Conservation (phyloP, 2,329 filamentous ascomycete genomes). For the Albophoma yamanashiensis region DNA sequence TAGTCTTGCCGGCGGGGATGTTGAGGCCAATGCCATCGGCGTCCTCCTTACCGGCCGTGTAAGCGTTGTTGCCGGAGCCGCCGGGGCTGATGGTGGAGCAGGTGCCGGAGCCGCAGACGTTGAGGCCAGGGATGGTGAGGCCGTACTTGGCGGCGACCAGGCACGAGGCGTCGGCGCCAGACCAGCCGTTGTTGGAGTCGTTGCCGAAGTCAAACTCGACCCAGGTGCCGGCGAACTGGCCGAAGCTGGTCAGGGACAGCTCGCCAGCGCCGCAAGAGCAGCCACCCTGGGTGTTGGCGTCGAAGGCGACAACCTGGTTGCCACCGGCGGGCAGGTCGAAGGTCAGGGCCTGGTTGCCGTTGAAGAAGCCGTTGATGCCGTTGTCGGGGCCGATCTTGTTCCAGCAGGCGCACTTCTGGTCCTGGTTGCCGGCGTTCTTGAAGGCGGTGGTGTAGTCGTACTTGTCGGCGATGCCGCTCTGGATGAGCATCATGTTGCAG, state of each 20-base stretch:
- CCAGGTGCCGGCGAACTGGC: constrained; percentile 35
- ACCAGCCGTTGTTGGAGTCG: constrained; percentile 34
- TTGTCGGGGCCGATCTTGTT: constrained; percentile 40
- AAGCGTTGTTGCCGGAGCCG: constrained; percentile 26
- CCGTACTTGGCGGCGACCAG: constrained; percentile 28
- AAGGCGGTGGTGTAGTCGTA: constrained; percentile 36
- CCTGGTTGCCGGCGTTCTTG: constrained; percentile 22
- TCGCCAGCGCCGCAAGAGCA: constrained; percentile 28
- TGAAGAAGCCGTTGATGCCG: constrained; percentile 37
- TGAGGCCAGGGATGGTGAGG: constrained; percentile 22
- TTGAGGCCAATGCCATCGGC: constrained; percentile 30
- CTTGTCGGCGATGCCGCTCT: constrained; percentile 18
- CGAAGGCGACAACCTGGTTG: constrained; percentile 31
- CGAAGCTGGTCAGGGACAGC: constrained; percentile 23
- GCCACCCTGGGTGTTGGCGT: constrained; percentile 36
- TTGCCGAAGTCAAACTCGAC: constrained; percentile 38
- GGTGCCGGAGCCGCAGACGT: constrained; percentile 25
- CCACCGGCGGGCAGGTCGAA: constrained; percentile 28
- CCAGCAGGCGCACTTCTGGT: constrained; percentile 31
- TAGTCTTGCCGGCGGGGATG: constrained; percentile 15
- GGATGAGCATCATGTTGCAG: constrained; percentile 41
- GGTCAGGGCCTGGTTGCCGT: constrained; percentile 24
- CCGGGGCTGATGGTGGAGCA: constrained; percentile 30
- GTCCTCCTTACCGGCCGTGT: constrained; percentile 23
- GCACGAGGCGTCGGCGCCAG: constrained; percentile 39